Base-by-base conservation (phyloP, 139 green algal species). In the Chlorella vulgaris region DNA sequence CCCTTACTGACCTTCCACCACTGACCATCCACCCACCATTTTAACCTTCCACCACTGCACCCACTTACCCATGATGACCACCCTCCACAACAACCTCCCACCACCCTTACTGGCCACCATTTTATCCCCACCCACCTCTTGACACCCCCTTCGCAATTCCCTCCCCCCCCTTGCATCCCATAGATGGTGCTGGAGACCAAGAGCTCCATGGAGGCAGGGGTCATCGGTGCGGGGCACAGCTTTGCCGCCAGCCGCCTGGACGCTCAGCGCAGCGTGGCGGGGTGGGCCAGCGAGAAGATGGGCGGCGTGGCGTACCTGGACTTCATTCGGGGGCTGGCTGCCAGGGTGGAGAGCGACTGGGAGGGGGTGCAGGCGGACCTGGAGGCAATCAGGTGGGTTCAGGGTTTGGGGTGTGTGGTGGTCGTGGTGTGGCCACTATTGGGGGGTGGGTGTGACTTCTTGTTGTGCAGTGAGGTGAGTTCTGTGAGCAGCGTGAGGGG, bases 141-240 rank as follows among this genome's bases (percentile, higher is more conserved):
- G n/a, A n/a, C n/a, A n/a, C 15, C 47, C n/a, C n/a, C n/a, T n/a
- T n/a, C n/a, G n/a, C n/a, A n/a, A n/a, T n/a, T 47, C 35, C 29
- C 65, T 21, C 13, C 35, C 65, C 15, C 6, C 65, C 62, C 31
- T 2, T 15, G 29, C 62, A 42, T 19, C 26, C 29, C n/a, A 66
- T 94, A 98, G 91, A 99, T 99, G 92, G 96, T 98, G 36, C 84
- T 96, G 21, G 97, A 99, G 89, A 97, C 94, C 75, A 96, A 95
- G 84, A 86, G 93, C 18, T 84, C 86, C 53, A 85, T 98, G 81
- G 97, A 99, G 88, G 84, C 86, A 28, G 88, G 86, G 22, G 83
- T 97, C 29, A 85, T 98, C 50, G 90, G 86, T 21, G 85, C 83
- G 15, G 96, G 96, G 15, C 94, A 99, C 89, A 89, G 85, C 36